Percentiles rank a stretch among this genome's conserved stretches.
Conservation (phyloP, 192 early-diverging fungal species). For the Mortierella alpina region DNA sequence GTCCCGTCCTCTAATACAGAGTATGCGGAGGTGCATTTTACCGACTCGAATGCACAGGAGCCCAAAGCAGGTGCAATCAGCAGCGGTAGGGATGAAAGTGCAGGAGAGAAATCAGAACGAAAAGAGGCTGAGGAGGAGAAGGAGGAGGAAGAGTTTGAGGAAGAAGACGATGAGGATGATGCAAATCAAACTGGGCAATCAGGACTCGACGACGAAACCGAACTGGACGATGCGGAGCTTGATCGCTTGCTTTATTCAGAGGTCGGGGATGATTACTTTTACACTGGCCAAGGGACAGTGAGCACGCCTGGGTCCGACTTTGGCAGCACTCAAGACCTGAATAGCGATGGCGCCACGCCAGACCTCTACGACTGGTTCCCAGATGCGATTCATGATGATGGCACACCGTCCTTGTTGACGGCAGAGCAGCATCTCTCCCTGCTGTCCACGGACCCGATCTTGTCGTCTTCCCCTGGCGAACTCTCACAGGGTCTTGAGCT, state of each 20-base stretch:
- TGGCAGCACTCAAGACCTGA: constrained; percentile 1
- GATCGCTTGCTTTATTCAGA: constrained; percentile 44
- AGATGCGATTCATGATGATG: neutral
- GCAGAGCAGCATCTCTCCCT: constrained; percentile 18
- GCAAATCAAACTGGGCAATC: neutral
- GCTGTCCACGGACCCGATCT: constrained; percentile 24
- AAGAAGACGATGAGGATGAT: neutral
- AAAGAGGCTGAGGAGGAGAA: neutral
- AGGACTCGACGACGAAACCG: constrained; percentile 22
- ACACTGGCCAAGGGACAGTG: neutral
- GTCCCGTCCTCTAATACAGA: neutral
- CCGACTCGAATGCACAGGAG: no score
- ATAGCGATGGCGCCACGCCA: constrained; percentile 7
- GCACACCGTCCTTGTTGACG: neutral
- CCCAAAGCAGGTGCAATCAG: neutral
- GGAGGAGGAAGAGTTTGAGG: neutral
- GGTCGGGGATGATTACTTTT: constrained; percentile 27
- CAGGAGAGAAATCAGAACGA: neutral
- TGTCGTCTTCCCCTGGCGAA: constrained; percentile 35
- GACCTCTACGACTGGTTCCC: constrained; percentile 49
- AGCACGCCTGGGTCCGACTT: constrained; percentile 29
- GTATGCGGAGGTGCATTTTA: neutral
- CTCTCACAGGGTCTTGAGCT: constrained; percentile 26
- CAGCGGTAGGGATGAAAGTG: neutral
- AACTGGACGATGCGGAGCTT: constrained; percentile 30